These are phyloP conservation scores for Tetrapisispora namnaoensis DNA, from an alignment of 805 yeast genomes.

Conservation along the genomic window DNA sequence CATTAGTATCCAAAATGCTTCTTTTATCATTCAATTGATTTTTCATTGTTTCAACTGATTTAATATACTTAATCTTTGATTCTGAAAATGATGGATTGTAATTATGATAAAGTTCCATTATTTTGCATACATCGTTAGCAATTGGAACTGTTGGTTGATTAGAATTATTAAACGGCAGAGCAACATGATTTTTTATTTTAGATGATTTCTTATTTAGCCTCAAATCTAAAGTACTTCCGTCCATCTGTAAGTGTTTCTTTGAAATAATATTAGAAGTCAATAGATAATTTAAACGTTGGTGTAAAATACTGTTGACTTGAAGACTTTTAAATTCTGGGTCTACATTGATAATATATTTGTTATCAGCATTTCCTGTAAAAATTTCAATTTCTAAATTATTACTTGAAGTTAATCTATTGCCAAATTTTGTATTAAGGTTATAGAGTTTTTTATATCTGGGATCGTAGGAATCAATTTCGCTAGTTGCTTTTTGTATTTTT, in stretches of 20 bases:
- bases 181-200: too few relatives aligned
- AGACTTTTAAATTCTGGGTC: constrained; percentile 10
- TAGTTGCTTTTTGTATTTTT: not conserved
- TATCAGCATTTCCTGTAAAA: not conserved
- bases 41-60: not conserved
- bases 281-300: not conserved
- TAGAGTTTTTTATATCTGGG: not conserved
- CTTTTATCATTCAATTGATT: not conserved
- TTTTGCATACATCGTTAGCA: not conserved
- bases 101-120: constrained; percentile 3
- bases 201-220: not conserved
- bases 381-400: constrained; percentile 1
- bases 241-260: not conserved
- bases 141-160: constrained; percentile 1
- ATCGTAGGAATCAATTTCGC: too few relatives aligned
- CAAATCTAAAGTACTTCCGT: not conserved
- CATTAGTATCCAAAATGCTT: not conserved
- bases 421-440: not conserved
- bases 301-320: constrained; percentile 5
- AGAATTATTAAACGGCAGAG: not conserved
- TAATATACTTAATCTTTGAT: not conserved
- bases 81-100: not conserved
- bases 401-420: not conserved
- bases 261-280: not conserved
- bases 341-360: constrained; percentile 6